Evolutionary conservation across 805 yeast genomes (phyloP), one percentile per base, ranked within the genome.

Genomic region (Candida insectalens): DNA sequence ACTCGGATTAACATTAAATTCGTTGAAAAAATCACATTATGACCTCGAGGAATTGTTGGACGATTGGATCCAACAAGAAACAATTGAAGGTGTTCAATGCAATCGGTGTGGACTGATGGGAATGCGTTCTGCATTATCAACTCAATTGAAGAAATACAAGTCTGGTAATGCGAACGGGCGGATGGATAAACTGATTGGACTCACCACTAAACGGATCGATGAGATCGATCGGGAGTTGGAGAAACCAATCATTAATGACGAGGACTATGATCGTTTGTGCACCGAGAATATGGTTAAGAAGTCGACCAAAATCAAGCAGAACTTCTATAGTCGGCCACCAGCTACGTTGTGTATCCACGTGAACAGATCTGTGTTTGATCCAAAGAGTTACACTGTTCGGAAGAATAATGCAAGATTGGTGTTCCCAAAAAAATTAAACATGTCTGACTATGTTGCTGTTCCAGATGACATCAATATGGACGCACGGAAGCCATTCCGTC

Each of bases 11-110:
- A 82, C 78, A 41, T 60, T 83, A 32, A 88, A 89, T 1, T 55
- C 60, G 1, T 53, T 54, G 25, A 53, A 66, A 28, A 66, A 66
- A 23, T 50, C 65, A 1, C 50, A 63, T n/a, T 57, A 54, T 32
- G 59, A 60, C 29, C 57, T 83, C 36, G 55, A 69, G 4, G 74
- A 69, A 13, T 62, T 83, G 34, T 55, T 83, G 40, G 61, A 67
- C 30, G 73, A 75, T 28, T 83, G 87, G 84, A 72, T 67, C 5
- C 67, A 72, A 36, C 83, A 88, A 26, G 98, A 89, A 51, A 73
- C 82, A 16, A 87, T 89, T 38, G 88, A 84, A 44, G 95, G 87
- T 30, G 98, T 89, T 25, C 89, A 87, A 56, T 89, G 98, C 62
- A 85, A 88, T 50, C 68, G 97, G 47, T 89, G 97, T 63, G 89